Evolutionary conservation across 2,329 filamentous ascomycete species (phyloP), one percentile per base, ranked within the genome.

Genomic region (Alternaria brassicae): DNA sequence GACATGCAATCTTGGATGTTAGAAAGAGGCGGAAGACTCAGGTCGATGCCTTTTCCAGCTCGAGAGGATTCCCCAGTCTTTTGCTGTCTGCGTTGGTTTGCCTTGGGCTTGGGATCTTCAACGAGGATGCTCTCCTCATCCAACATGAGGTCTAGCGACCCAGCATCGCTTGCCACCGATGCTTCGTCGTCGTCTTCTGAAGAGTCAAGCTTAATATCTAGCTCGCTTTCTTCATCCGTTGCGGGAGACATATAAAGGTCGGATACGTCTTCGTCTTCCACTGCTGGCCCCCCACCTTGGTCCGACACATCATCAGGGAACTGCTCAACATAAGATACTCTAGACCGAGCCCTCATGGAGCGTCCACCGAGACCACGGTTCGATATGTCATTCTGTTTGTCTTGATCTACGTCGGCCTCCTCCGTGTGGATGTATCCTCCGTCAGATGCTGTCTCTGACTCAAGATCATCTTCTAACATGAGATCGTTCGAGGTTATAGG

Each of bases 1-100:
- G 67, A 67, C 55, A 88, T 84, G 9, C 86, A 85, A 1, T 82
- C 79, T 3, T 78, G 51, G 6, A 85, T 80, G 19, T 80, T 73
- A 9, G 74, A 76, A 0, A 86, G 62, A 3, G 84, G 84, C 6
- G 83, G 82, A 3, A 84, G 70, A 15, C 51, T 73, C 1, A 66
- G 56, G 49, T 81, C 72, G 3, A 79, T 66, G 0, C 62, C 69
- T 49, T 70, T 72, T 4, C 50, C 58, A 12, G 41, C 47, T 28
- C 52, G 30, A 42, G 21, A 3, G 2, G 30, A 4, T 27, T 45
- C 44, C 19, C 30, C 49, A 32, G 44, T 37, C 32, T 56, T 56
- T 4, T 10, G 50, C 15, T 40, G 32, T 10, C 36, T 36, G 37
- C 15, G 37, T 25, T 6, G 30, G 7, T 30, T 54, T n/a, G 19